Percentiles rank a stretch among this genome's conserved stretches.
Conservation (phyloP, 495 filamentous ascomycete genomes). For the Amphirosellinia nigrospora region DNA sequence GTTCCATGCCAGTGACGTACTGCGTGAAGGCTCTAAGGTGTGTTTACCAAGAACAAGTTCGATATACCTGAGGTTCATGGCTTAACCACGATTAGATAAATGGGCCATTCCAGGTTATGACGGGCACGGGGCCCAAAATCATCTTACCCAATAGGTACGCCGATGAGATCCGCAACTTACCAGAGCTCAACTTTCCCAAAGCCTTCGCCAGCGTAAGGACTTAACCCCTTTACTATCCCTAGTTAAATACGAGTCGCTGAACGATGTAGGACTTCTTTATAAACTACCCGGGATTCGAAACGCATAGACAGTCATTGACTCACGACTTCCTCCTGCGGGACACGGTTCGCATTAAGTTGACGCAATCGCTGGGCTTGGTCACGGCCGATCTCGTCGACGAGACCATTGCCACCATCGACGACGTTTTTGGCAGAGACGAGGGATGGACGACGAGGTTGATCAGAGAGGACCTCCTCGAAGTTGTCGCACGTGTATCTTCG, state of each 20-base stretch:
- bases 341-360: conserved; percentile 53
- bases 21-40: conserved; percentile 35
- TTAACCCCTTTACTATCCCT: not conserved
- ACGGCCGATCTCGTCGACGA: conserved; percentile 53
- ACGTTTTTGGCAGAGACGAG: conserved; percentile 41
- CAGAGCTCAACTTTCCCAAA: conserved; percentile 45
- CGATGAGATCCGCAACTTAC: conserved; percentile 56
- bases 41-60: not conserved
- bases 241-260: not conserved
- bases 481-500: conserved; percentile 55
- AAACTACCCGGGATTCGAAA: conserved; percentile 55
- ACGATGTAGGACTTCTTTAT: conserved; percentile 50
- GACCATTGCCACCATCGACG: conserved; percentile 44
- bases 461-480: conserved; percentile 40
- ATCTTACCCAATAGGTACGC: conserved; percentile 56
- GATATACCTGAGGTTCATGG: not conserved
- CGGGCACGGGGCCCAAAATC: conserved; percentile 43
- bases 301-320: conserved; percentile 38
- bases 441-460: conserved; percentile 33
- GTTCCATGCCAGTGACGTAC: conserved; percentile 31
- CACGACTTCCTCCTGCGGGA: conserved; percentile 41
- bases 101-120: conserved; percentile 41
- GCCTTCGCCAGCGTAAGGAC: conserved; percentile 47
- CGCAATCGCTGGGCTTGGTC: conserved; percentile 52
- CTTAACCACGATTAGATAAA: conserved; percentile 12